Percentiles rank a stretch among this genome's conserved stretches.
These are phyloP conservation scores for Exophiala alcalophila DNA, from an alignment of 2,329 filamentous ascomycete species.

Conservation along the genomic window DNA sequence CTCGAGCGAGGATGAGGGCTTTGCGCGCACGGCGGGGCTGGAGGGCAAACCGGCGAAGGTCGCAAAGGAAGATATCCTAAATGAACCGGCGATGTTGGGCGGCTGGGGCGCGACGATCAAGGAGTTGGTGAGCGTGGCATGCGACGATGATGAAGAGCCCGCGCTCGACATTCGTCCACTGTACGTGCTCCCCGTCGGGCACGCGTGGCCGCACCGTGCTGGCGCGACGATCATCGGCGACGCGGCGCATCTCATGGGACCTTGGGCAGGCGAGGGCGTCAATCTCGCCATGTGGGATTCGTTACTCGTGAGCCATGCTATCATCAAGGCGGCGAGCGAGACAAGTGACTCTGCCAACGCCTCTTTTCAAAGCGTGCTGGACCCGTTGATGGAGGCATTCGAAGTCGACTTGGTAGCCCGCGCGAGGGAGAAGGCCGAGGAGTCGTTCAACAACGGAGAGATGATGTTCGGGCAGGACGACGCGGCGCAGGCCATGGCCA, in stretches of 20 bases:
- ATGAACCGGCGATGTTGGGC: constrained; percentile 16
- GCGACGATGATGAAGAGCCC: constrained; percentile 22
- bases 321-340: constrained; percentile 20
- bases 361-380: constrained; percentile 17
- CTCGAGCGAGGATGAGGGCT: constrained; percentile 28
- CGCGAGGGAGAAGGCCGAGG: constrained; percentile 28
- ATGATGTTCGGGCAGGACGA: constrained; percentile 28
- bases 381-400: constrained; percentile 24
- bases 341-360: background rate
- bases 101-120: constrained; percentile 24
- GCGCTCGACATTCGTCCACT: constrained; percentile 16
- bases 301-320: constrained; percentile 25
- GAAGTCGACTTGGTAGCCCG: constrained; percentile 28
- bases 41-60: constrained; percentile 2
- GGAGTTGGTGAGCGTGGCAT: constrained; percentile 28
- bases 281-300: constrained; percentile 34
- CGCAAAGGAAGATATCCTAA: constrained; percentile 16
- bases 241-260: constrained; percentile 35
- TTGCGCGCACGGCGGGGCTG: constrained; percentile 13
- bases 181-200: constrained; percentile 29
- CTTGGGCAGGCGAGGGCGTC: constrained; percentile 33
- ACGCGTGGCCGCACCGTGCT: constrained; percentile 26
- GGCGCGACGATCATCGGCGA: constrained; percentile 33
- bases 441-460: constrained; percentile 24
- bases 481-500: constrained; percentile 25